Evolutionary conservation across 768 basidiomycete genomes (phyloP), one percentile per base, ranked within the genome.

Genomic region (Tricholoma hemisulphureum): DNA sequence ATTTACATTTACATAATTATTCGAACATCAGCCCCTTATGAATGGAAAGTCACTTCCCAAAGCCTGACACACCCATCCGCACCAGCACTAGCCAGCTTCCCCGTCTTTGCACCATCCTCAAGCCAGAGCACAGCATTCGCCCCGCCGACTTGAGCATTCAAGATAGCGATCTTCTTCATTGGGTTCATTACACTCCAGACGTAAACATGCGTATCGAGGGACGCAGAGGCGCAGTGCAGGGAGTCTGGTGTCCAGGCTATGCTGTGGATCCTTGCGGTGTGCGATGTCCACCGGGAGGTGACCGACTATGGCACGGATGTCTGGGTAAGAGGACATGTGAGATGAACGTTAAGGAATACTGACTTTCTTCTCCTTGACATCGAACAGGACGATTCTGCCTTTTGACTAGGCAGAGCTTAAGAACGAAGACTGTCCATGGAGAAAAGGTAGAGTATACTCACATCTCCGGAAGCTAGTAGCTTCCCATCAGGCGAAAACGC

Each of bases 161-260:
- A 88, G 69, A 98, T 86, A 24, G 86, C 80, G 32, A 94, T 84
- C 62, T 89, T 91, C 71, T 81, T 86, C 70, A 84, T 73, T 8
- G 88, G 86, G 66, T 84, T 82, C 43, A 75, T 75, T 28, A 93
- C 84, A 61, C 87, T 86, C 86, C 91, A 98, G 23, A 98, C 74
- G 66, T 94, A 97, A 4, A 96, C 84, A 62, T 93, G 84, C 28
- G 95, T 95, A 69, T 98, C 96, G n/a, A 96, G 80, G 18, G 93
- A 92, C 10, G 89, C 94, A 4, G 93, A 94, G 10, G 87, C 95
- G 60, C 90, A 83, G 66, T 95, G 86, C 59, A 80, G 79, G 6
- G 87, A 86, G 66, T 91, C 86, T 6, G 83, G 63, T 6, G 89
- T 85, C 86, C 90, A 95, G 1, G 83, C 75, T 16, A 98, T 79